Conservation (phyloP, 495 filamentous ascomycete species). For the Penicillium maclennaniae region DNA sequence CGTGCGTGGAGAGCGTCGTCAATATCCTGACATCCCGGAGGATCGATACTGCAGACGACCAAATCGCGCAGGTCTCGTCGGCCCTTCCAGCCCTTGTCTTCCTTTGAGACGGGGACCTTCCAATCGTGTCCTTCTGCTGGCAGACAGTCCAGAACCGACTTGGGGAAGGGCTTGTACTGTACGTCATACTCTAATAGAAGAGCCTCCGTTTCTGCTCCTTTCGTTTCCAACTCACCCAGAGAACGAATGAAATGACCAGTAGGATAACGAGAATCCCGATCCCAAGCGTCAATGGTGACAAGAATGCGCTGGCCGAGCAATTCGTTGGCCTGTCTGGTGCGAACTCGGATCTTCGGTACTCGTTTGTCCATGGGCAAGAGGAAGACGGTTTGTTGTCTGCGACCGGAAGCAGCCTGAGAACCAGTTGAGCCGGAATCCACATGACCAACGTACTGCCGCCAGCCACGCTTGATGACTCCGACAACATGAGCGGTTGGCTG, state of each 20-base stretch:
- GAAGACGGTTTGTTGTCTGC: constrained; percentile 88
- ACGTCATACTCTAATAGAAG: constrained; percentile 93
- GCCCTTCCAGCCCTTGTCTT: constrained; percentile 80
- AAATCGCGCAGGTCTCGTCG: constrained; percentile 79
- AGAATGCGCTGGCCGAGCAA: constrained; percentile 87
- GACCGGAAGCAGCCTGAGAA: constrained; percentile 62
- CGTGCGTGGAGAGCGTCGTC: constrained; percentile 93
- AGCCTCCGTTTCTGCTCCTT: constrained; percentile 94
- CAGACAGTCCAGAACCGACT: constrained; percentile 88
- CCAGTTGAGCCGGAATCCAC: constrained; percentile 82
- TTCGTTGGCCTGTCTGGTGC: constrained; percentile 83
- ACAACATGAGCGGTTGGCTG: constrained; percentile 93
- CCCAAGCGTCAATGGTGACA: constrained; percentile 95
- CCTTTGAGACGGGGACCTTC: constrained; percentile 73
- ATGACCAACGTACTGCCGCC: constrained; percentile 96
- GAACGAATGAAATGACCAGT: constrained; percentile 92
- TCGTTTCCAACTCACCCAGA: constrained; percentile 87
- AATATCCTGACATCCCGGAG: constrained; percentile 93
- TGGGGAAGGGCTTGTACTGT: constrained; percentile 95
- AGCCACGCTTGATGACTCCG: constrained; percentile 89
- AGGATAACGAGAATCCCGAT: constrained; percentile 85
- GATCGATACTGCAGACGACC: constrained; percentile 95
- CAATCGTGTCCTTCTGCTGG: constrained; percentile 90
- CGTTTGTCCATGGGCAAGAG: constrained; percentile 96
- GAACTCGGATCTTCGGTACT: constrained; percentile 90